Evolutionary conservation across 768 basidiomycete species (phyloP).

Genomic region (Lactarius sp.): DNA sequence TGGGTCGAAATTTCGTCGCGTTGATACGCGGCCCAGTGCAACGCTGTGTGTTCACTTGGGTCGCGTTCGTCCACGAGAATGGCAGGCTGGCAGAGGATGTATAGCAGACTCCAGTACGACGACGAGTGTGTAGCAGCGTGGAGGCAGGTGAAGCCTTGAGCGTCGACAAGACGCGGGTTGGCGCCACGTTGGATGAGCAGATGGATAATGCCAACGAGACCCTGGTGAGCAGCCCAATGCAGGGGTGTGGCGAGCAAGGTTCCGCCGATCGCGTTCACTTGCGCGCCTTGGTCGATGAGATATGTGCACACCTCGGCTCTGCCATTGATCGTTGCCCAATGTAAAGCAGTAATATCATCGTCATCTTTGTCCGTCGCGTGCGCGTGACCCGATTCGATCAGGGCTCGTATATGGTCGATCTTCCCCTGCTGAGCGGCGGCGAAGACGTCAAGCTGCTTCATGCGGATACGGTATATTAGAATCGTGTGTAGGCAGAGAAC

Average conservation of each 20-base stretch:
- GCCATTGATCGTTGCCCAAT: conserved; percentile 96
- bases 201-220: conserved; percentile 92
- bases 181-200: conserved; percentile 84
- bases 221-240: conserved; percentile 97
- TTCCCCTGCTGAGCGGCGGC: conserved; percentile 85
- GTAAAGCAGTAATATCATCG: conserved; percentile 91
- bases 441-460: conserved; percentile 58
- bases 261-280: conserved; percentile 89
- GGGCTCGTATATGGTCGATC: conserved; percentile 50
- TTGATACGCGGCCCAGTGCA: conserved; percentile 99
- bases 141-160: conserved; percentile 90
- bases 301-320: conserved; percentile 81
- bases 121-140: conserved; percentile 92
- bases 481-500: neutral
- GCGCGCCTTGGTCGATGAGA: conserved; percentile 84
- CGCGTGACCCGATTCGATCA: conserved; percentile 66
- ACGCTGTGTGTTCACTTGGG: conserved; percentile 81
- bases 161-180: conserved; percentile 84
- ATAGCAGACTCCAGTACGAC: conserved; percentile 87
- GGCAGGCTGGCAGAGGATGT: conserved; percentile 78
- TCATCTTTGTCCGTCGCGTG: conserved; percentile 71
- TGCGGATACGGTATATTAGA: neutral
- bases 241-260: conserved; percentile 89
- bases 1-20: conserved; percentile 93
- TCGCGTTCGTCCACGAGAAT: conserved; percentile 86